These are phyloP conservation scores for Alliaria petiolata DNA, from an alignment of 345 rosid species.

Conservation along the genomic window DNA sequence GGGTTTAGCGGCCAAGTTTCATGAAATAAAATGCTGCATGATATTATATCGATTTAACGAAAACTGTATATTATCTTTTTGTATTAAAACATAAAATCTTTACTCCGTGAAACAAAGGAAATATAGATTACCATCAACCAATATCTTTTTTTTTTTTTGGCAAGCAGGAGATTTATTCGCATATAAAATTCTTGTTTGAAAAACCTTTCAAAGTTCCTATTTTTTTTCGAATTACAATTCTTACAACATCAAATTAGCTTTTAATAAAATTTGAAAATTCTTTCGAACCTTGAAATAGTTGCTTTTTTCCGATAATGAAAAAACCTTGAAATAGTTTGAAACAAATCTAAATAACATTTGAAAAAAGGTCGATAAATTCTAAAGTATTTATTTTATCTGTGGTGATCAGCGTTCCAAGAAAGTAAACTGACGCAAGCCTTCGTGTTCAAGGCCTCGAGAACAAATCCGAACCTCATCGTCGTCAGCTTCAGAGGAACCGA, in stretches of 20 bases:
- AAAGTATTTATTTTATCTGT: not conserved
- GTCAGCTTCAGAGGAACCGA: slow-evolving; percentile 60
- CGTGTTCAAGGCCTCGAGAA: slow-evolving; percentile 31
- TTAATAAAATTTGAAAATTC: no score
- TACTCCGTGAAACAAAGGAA: not conserved
- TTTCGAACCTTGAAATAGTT: no score
- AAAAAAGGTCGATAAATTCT: not conserved
- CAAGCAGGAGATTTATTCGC: not conserved
- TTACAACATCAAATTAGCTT: not conserved
- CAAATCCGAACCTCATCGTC: slow-evolving; percentile 41
- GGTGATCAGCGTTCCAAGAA: slow-evolving; percentile 14
- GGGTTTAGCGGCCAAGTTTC: not conserved
- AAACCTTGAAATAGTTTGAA: not conserved
- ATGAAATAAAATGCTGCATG: not conserved
- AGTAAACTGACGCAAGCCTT: slow-evolving; percentile 45
- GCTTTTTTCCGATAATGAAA: not conserved
- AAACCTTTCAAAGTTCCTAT: not conserved
- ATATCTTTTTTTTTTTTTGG: not conserved
- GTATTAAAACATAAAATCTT: not conserved
- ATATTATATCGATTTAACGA: not conserved
- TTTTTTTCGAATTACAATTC: not conserved
- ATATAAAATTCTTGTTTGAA: not conserved
- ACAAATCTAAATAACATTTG: not conserved
- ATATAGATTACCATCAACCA: not conserved
- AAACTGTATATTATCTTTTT: no score